phyloP scores from a whole-genome alignment of 495 filamentous ascomycete species.

The Parathielavia hyrcaniae region DNA sequence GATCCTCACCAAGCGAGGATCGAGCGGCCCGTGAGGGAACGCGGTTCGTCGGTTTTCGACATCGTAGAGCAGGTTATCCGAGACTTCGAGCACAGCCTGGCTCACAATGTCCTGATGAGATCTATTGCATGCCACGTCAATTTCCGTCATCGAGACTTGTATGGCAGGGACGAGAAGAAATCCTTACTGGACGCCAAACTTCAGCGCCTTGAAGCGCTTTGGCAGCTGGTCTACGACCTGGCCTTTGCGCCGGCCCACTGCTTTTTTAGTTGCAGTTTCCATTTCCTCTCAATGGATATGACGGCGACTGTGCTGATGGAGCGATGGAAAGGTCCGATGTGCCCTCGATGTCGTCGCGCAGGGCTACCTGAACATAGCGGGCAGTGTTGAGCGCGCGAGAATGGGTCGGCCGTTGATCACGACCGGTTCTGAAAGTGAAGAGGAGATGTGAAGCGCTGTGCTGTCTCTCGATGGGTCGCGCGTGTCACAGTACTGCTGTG shows the following conservation, averaged over 20 bases:
- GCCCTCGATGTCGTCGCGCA: conserved; percentile 6
- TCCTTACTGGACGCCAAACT: conserved; percentile 83
- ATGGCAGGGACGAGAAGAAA: background rate
- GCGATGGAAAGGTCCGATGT: background rate
- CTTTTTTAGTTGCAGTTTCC: conserved; percentile 12
- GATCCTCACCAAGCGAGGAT: conserved; percentile 59
- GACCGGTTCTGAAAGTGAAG: too few relatives aligned
- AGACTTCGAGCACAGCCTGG: conserved; percentile 87
- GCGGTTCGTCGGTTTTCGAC: conserved; percentile 63
- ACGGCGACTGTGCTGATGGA: background rate
- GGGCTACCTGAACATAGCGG: conserved; percentile 21
- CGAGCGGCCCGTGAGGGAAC: conserved; percentile 75
- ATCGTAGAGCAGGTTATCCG: conserved; percentile 85
- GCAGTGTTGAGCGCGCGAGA: background rate
- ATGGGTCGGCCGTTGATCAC: background rate
- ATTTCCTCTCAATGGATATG: conserved; percentile 6
- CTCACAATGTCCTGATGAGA: conserved; percentile 89
- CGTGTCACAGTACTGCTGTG: background rate
- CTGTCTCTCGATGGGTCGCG: background rate
- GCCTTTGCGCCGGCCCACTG: conserved; percentile 53
- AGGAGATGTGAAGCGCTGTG: too few relatives aligned
- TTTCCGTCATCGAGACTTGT: background rate
- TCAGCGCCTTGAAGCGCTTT: conserved; percentile 84
- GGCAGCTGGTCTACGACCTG: conserved; percentile 82
- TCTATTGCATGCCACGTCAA: conserved; percentile 38